Evolutionary conservation across 139 green algal species (phyloP), one percentile per base, ranked within the genome.

Genomic region (Chlamydomonas schloesseri): DNA sequence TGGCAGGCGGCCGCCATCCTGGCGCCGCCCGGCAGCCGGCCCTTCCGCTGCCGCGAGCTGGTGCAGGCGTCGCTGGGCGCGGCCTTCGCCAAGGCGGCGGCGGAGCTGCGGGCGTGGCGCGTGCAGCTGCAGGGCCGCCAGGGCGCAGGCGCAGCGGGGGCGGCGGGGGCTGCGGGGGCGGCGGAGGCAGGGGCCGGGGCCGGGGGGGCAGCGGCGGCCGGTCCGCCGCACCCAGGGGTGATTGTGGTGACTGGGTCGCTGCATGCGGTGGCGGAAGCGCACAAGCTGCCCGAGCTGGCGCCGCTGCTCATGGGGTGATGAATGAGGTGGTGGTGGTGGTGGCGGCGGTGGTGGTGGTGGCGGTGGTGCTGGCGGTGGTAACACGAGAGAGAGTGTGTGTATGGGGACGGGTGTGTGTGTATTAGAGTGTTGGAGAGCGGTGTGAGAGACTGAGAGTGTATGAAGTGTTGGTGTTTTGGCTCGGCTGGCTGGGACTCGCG

Each of bases 231-330:
- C 42, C 28, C 42, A 4, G 89, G 83, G 1, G 91, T 97, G 26
- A 73, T 97, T n/a, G 68, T 93, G 14, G 88, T 97, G 17, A 92
- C 90, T 68, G 95, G 95, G 15, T 96, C 92, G n/a, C 74, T 97
- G 88, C 93, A 97, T 76, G 94, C 94, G 3, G 93, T 94, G 36
- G 94, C 92, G 29, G n/a, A 89, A 57, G 84, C 67, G 36, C 82
- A 72, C 68, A 81, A 73, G 33, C 73, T 79, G 50, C 67, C 78
- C 24, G 71, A 87, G 31, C 72, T 84, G 42, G 29, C 26, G 78
- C 37, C 29, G 64, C 78, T 84, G 78, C 62, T 84, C 47, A 0
- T 3, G 78, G 64, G n/a, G 42, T 79, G 46, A 36, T 42, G 65
- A 18, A 50, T 14, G 67, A 11, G 26, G 67, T 26, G 31, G 67